A percentile compares a stretch with the other conserved stretches of the same genome.
Conservation (phyloP, 805 yeast genomes). For the Komagataella kurtzmanii region DNA sequence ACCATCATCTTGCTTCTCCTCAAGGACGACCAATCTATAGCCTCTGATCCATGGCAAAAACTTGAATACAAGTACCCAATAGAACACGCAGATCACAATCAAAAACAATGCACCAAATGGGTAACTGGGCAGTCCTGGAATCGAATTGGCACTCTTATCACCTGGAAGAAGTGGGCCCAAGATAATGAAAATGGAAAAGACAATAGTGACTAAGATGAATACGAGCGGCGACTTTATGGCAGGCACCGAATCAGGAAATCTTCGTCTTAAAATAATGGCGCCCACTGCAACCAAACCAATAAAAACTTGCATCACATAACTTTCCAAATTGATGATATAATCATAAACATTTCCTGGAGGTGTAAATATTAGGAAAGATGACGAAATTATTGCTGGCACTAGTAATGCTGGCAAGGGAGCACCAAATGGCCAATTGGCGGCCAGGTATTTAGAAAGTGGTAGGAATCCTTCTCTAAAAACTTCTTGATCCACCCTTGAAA, state of each 20-base stretch:
- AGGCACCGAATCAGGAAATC: slow-evolving; percentile 33
- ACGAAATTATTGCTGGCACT: slow-evolving; percentile 27
- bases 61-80: slow-evolving; percentile 42
- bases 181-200: slow-evolving; percentile 32
- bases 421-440: slow-evolving; percentile 40
- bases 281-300: slow-evolving; percentile 43
- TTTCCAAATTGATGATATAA: slow-evolving; percentile 36
- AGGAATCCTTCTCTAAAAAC: slow-evolving; percentile 41
- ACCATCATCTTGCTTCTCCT: slow-evolving; percentile 38
- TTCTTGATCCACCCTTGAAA: slow-evolving; percentile 42
- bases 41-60: slow-evolving; percentile 30
- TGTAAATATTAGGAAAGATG: slow-evolving; percentile 27
- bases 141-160: slow-evolving; percentile 19
- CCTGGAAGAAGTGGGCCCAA: slow-evolving; percentile 37
- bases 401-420: slow-evolving; percentile 35
- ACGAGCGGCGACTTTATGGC: slow-evolving; percentile 35
- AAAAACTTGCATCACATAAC: slow-evolving; percentile 37
- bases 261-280: slow-evolving; percentile 34
- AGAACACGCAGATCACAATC: slow-evolving; percentile 28
- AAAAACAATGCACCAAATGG: slow-evolving; percentile 30
- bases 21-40: slow-evolving; percentile 30
- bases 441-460: slow-evolving; percentile 35
- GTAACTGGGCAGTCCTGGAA: slow-evolving; percentile 30
- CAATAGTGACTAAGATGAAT: slow-evolving; percentile 32
- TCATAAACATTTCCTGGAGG: slow-evolving; percentile 34